phyloP scores from a whole-genome alignment of 192 early-diverging fungal genomes.

The Entomortierella lignicola region DNA sequence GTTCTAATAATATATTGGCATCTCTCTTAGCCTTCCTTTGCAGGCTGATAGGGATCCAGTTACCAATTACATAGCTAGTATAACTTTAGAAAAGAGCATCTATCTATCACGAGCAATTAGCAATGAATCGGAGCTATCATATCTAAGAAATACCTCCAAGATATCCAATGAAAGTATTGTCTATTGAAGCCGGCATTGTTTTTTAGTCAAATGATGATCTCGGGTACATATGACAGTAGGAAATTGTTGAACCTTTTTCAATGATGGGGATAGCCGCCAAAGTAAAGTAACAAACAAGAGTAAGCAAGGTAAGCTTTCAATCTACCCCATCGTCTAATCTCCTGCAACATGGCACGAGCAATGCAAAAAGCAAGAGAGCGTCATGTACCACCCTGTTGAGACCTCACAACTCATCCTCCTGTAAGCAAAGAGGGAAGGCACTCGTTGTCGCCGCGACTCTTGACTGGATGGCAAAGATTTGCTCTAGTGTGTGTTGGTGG shows the following conservation, averaged over 20 bases:
- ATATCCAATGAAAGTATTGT: not conserved
- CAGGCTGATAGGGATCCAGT: too few relatives aligned
- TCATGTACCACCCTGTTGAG: not conserved
- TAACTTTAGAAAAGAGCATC: too few relatives aligned
- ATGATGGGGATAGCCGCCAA: too few relatives aligned
- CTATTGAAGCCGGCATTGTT: not conserved
- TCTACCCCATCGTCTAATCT: not conserved
- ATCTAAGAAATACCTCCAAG: not conserved
- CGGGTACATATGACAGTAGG: not conserved
- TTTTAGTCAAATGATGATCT: not conserved
- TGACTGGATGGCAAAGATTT: slow-evolving; percentile 13
- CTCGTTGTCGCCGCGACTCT: not conserved
- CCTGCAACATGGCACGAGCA: not conserved
- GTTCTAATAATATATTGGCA: too few relatives aligned
- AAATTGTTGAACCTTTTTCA: not conserved
- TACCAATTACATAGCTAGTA: too few relatives aligned
- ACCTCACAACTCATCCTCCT: not conserved
- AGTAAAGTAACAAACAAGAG: not conserved
- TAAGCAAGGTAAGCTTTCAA: not conserved
- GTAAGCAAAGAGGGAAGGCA: not conserved
- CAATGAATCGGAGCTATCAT: too few relatives aligned
- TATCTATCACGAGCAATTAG: too few relatives aligned
- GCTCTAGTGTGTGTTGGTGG: not conserved
- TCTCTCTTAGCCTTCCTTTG: too few relatives aligned
- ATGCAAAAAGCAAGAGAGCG: not conserved